These are phyloP conservation scores for Hemisphaericaspora lyxosophila DNA, from an alignment of 1,139 yeast species.

Conservation along the genomic window DNA sequence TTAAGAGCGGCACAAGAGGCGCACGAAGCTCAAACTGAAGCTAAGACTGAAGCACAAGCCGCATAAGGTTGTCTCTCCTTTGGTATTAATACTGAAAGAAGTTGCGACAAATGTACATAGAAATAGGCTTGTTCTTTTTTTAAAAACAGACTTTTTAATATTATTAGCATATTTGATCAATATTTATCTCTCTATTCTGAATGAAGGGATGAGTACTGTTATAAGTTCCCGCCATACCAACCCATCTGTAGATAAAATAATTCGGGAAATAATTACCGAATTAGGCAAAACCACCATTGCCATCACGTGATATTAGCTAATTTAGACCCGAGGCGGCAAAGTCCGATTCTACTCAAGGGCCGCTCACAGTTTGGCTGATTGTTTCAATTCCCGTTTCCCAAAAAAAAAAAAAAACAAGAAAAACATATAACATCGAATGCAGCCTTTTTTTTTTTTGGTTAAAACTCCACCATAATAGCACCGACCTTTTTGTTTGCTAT, in stretches of 20 bases:
- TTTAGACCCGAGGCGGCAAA: constrained; percentile 2
- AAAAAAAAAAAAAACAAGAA: no score
- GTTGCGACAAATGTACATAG: constrained; percentile 4
- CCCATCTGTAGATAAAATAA: no score
- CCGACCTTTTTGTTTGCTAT: no score
- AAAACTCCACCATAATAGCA: no score
- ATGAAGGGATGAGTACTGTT: no score
- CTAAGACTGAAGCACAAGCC: background rate
- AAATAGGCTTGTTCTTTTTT: background rate
- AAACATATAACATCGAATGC: no score
- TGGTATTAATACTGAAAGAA: background rate
- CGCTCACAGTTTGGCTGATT: constrained; percentile 5
- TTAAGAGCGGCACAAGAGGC: constrained; percentile 16
- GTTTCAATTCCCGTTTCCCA: no score
- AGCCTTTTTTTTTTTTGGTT: constrained; percentile 1
- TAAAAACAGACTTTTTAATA: no score
- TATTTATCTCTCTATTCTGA: no score
- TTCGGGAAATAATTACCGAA: no score
- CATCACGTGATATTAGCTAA: constrained; percentile 16
- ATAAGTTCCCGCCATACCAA: no score
- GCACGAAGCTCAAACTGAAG: constrained; percentile 1
- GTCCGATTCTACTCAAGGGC: background rate
- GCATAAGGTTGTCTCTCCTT: background rate
- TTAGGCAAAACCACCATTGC: constrained; percentile 1
- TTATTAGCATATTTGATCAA: no score